Evolutionary conservation across 345 rosid genomes (phyloP), one percentile per base, ranked within the genome.

Genomic region (Pelargonium nanum): DNA sequence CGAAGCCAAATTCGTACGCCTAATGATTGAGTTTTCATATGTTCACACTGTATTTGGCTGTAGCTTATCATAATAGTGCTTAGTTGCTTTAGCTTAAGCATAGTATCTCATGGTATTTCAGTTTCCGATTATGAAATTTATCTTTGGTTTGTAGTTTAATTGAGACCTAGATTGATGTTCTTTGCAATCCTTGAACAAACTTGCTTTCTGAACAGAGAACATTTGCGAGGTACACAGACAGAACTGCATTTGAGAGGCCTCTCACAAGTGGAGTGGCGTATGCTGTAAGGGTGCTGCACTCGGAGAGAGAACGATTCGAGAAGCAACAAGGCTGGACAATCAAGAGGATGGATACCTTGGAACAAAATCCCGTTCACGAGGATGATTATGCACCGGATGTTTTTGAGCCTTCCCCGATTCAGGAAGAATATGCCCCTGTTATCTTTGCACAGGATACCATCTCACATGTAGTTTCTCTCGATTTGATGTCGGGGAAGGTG

Each of bases 231-330:
- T 92, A 92, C 72, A 86, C 98, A 4, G 95, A 92, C 63, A 74
- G 93, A 76, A 92, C 98, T 65, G 86, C 96, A 63, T 92, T 92
- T 67, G 98, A 92, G 83, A 82, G 98, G 81, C 98, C 98, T 24
- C 89, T 89, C 54, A 92, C 98, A 20, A 92, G 98, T 70, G 92
- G 96, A 17, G 89, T 92, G 52, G 98, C 98, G 32, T 92, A 92
- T 79, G 98, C 98, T 44, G 79, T 86, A 57, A 83, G 89, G 81
- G 95, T 92, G 63, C 95, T 86, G 28, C 89, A 81, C 70, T 72
- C 93, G 21, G 98, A 92, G 72, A 85, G 98, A 77, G 91, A 83
- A 71, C 81, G 82, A 68, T 89, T 91, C 60, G 96, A 92, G 88
- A 85, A 76, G 74, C 91, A 80, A 68, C 98, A 92, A 66, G 91